These are phyloP conservation scores for Fraxinus albicans DNA, from an alignment of 305 asterid species.

Conservation along the genomic window DNA sequence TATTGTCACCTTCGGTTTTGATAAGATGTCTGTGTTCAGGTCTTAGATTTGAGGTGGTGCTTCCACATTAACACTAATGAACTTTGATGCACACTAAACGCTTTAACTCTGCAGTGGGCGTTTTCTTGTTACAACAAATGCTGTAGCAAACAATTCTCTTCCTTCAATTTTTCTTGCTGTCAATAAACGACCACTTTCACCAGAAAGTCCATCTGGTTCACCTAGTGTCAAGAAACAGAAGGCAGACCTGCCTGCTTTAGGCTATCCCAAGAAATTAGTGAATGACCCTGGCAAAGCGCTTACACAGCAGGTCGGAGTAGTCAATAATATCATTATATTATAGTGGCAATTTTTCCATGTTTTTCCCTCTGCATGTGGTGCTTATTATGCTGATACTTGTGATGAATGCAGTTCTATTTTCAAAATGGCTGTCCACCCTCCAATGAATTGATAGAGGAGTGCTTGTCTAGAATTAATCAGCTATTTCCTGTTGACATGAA, in stretches of 20 bases:
- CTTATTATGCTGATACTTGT: conserved; percentile 21
- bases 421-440: conserved; percentile 88
- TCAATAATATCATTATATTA: conserved; percentile 17
- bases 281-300: conserved; percentile 79
- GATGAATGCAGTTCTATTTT: conserved; percentile 78
- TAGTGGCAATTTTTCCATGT: conserved; percentile 9
- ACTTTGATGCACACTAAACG: neutral
- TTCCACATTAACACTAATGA: neutral
- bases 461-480: conserved; percentile 85
- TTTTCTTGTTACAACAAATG: conserved; percentile 4
- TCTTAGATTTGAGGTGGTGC: conserved; percentile 17
- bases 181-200: conserved; percentile 96
- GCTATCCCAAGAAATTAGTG: conserved; percentile 78
- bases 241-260: conserved; percentile 73
- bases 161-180: conserved; percentile 98
- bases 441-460: conserved; percentile 81
- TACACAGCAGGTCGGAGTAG: conserved; percentile 77
- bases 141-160: conserved; percentile 60
- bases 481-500: conserved; percentile 77
- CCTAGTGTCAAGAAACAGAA: conserved; percentile 80
- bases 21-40: neutral
- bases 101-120: neutral
- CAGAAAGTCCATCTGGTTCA: conserved; percentile 86
- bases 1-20: neutral
- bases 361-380: conserved; percentile 11